Evolutionary conservation across 2,329 filamentous ascomycete genomes (phyloP).

Genomic region (Leptographium radiaticola): DNA sequence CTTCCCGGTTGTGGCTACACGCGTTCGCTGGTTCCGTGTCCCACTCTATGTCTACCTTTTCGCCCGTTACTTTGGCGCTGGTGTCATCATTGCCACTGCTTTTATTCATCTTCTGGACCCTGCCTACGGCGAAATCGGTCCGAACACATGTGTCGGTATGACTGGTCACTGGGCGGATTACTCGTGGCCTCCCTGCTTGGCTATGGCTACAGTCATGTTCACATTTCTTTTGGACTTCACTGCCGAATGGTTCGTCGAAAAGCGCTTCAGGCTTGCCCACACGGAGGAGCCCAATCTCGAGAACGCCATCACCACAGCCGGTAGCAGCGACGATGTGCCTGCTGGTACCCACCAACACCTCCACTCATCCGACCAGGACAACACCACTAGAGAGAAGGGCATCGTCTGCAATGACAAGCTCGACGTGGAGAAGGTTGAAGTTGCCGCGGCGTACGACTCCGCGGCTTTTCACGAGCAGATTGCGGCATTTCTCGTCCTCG

Average conservation of each 20-base stretch:
- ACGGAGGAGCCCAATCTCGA: slow-evolving; percentile 33
- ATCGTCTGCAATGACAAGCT: slow-evolving; percentile 58
- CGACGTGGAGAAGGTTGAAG: slow-evolving; percentile 37
- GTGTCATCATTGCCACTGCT: slow-evolving; percentile 84
- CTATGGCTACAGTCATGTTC: slow-evolving; percentile 71
- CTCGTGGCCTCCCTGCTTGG: slow-evolving; percentile 73
- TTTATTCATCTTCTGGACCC: slow-evolving; percentile 84
- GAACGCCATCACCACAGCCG: slow-evolving; percentile 25
- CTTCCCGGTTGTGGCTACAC: slow-evolving; percentile 55
- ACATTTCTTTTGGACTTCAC: slow-evolving; percentile 86
- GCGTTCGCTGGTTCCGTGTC: slow-evolving; percentile 40
- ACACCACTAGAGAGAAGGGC: slow-evolving; percentile 56
- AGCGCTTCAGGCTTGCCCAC: slow-evolving; percentile 33
- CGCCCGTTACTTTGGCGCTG: slow-evolving; percentile 85
- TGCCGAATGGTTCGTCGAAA: slow-evolving; percentile 60
- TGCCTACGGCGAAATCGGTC: slow-evolving; percentile 56
- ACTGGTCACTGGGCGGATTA: slow-evolving; percentile 50
- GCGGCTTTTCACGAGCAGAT: slow-evolving; percentile 27
- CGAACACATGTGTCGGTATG: slow-evolving; percentile 26
- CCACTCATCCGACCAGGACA: slow-evolving; percentile 62
- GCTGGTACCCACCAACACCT: slow-evolving; percentile 40
- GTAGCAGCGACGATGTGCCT: slow-evolving; percentile 5
- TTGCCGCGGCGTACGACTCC: slow-evolving; percentile 14
- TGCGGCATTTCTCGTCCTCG: slow-evolving; percentile 65
- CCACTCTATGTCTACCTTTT: slow-evolving; percentile 60